These are phyloP conservation scores for Leptographium radiaticola DNA, from an alignment of 2,329 filamentous ascomycete genomes.

Conservation along the genomic window DNA sequence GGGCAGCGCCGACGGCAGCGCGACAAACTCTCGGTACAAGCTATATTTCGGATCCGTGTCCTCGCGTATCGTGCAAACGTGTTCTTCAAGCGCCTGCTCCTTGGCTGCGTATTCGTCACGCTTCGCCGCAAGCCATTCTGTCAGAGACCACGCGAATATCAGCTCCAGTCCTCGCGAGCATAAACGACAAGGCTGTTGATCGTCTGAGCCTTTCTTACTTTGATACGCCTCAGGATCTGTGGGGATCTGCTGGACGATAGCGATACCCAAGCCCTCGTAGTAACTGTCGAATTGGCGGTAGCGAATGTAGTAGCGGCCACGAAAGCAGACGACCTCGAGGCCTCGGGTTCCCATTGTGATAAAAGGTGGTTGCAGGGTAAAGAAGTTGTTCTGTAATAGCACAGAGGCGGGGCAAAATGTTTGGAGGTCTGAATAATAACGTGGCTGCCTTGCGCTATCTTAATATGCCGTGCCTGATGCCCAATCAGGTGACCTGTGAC, in stretches of 20 bases:
- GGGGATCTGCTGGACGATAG: neutral
- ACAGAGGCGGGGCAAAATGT: no score
- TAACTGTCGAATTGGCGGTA: neutral
- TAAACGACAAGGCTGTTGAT: no score
- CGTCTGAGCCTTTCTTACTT: neutral
- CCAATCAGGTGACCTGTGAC: no score
- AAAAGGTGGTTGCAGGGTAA: neutral
- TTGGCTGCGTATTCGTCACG: neutral
- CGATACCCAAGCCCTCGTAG: neutral
- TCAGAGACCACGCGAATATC: neutral
- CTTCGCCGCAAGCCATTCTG: slow-evolving; percentile 1
- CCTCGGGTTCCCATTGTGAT: neutral
- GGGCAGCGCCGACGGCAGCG: neutral
- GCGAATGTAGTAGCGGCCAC: slow-evolving; percentile 1
- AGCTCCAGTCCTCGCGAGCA: neutral
- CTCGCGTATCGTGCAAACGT: neutral
- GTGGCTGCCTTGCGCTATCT: no score
- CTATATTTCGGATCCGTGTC: neutral
- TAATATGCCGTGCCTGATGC: no score
- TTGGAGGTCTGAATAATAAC: no score
- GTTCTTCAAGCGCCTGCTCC: neutral
- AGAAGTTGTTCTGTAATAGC: no score
- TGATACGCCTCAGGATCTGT: neutral
- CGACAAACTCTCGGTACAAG: neutral
- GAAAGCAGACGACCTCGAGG: neutral